phyloP scores from a whole-genome alignment of 306 rosid species.

The Vigna trinervia region DNA sequence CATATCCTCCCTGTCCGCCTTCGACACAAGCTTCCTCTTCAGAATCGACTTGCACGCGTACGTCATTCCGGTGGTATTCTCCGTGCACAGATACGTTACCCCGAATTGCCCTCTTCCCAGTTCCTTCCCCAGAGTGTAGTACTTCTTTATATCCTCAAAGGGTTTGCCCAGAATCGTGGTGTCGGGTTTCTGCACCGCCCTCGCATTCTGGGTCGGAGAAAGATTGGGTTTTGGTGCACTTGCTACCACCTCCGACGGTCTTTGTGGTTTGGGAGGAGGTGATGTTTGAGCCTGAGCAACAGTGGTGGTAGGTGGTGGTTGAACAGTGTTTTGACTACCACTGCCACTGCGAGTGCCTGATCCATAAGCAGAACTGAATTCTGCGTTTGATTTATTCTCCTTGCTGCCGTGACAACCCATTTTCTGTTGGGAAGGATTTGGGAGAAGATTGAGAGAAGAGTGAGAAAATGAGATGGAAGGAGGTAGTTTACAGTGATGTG shows the following conservation, averaged over 20 bases:
- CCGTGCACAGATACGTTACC: constrained; percentile 78
- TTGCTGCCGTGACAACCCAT: constrained; percentile 87
- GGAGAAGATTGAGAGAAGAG: not conserved
- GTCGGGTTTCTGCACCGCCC: constrained; percentile 48
- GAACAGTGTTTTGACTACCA: constrained; percentile 39
- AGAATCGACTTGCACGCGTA: constrained; percentile 89
- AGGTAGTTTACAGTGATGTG: too few species aligned
- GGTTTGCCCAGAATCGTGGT: constrained; percentile 71
- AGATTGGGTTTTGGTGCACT: not conserved
- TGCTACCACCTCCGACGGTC: constrained; percentile 30
- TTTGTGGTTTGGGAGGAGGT: constrained; percentile 7
- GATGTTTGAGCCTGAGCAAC: constrained; percentile 25
- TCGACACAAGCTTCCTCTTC: constrained; percentile 78
- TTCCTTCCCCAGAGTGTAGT: constrained; percentile 79
- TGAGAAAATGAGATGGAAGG: not conserved
- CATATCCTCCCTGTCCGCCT: constrained; percentile 72
- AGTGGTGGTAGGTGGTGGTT: constrained; percentile 29
- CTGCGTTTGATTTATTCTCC: constrained; percentile 43
- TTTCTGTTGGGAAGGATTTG: not conserved
- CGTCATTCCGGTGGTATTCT: constrained; percentile 61
- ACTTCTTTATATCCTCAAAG: constrained; percentile 64
- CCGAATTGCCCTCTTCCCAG: constrained; percentile 94
- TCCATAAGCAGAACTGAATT: constrained; percentile 27
- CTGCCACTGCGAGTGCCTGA: not conserved
- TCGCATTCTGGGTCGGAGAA: constrained; percentile 23